Base-by-base conservation (phyloP, 2,329 filamentous ascomycete species). In the Aspergillus novofumigatus region DNA sequence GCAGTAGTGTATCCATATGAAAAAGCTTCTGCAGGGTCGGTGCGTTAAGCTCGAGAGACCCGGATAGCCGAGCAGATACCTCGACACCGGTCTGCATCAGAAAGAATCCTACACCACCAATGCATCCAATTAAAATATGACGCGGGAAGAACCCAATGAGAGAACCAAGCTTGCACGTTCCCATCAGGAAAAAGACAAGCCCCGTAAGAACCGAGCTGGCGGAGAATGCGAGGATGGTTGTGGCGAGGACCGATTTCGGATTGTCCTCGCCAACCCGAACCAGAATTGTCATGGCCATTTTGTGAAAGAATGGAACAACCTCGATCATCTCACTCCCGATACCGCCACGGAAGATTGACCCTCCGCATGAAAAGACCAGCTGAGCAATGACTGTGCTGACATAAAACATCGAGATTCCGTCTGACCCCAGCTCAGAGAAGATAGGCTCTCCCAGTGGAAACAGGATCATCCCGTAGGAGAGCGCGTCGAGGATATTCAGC, bases 321-420 rank as follows among this genome's bases (percentile, higher is more conserved):
- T 99, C 94, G 64, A 97, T 99, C 86, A 99, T 87, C 74, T 99
- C 94, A 2, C 94, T 97, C 4, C 94, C 94, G 58, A 99, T 86
- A 3, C 91, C 92, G 17, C 94, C 93, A 63, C 84, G 88, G 77
- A 99, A 99, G 35, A 91, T 86, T 67, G 92, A 97, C 0, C 91
- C 89, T 3, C 86, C 87, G 21, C 83, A 82, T 0, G 93, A 97
- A 71, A 93, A 97, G 17, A 91, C 89, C 52, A 99, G 75, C 71
- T 99, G 94, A 0, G 94, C 90, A 44, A 97, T 84, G 61, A 99
- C 96, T 56, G 92, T 97, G 80, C 92, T 97, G 65, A 99, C 90
- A 72, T 97, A 99, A 77, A 97, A 99, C 75, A 99, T 97, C 0
- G 94, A 96, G 55, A 99, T 96, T 25, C 94, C 94, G 56, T 96